Evolutionary conservation across 1,139 yeast genomes (phyloP), one percentile per base, ranked within the genome.

Genomic region (Hyphopichia wangnamkhiaoensis): DNA sequence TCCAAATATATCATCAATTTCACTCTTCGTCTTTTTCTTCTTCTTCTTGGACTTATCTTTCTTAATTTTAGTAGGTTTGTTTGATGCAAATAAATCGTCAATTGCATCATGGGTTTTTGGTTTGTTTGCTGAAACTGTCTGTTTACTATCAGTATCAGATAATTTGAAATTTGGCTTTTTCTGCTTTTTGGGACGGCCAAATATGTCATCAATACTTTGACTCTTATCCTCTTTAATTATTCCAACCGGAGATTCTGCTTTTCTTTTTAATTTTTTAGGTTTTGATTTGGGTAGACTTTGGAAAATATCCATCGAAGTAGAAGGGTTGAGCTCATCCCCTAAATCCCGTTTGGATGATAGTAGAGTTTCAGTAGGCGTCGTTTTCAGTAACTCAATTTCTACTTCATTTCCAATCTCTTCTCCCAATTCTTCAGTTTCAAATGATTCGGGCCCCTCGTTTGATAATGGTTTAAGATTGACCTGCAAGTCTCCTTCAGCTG

Each of bases 1-100:
- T 5, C 82, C 82, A 59, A 82, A 82, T 17, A 82, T 77, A 50
- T 73, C 79, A 53, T 80, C 86, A 34, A 81, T 81, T 5, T 76
- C 82, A 28, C 70, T 68, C 44, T 63, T 72, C 33, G 62, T 59
- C 54, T 32, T 39, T 30, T 38, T 43, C 35, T 41, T 46, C 42
- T 43, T 43, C 30, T 37, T 35, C 39, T 37, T 39, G 12, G 34
- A 36, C 28, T 23, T 33, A 7, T 18, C 14, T 19, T 13, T 20
- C 28, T 14, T 15, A 13, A 10, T 23, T 15, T 5, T 7, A n/a
- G 10, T 20, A 10, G 24, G 10, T 10, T 21, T 21, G 6, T 10
- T 25, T 19, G 34, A 12, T 13, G 23, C 33, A 14, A 37, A 37
- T 7, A 37, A 21, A 24, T 37, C 39, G 15, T 33, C 30, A 16